phyloP scores from a whole-genome alignment of 495 filamentous ascomycete species.

The Penicillium psychrofluorescens region DNA sequence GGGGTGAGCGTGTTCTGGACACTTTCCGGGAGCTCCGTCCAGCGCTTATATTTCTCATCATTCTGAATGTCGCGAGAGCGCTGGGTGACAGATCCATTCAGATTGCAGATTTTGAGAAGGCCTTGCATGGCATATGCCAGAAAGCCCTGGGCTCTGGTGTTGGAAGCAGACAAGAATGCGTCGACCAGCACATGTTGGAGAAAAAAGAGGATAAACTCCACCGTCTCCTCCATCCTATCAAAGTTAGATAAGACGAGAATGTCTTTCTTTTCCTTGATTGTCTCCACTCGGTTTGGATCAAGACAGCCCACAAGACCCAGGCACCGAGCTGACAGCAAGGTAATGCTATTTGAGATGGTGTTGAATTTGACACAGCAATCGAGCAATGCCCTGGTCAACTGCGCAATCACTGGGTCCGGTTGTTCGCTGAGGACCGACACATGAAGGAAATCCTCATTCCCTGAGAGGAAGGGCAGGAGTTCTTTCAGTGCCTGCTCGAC shows the following conservation, averaged over 20 bases:
- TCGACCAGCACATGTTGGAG: slow-evolving; percentile 84
- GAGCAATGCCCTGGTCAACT: slow-evolving; percentile 67
- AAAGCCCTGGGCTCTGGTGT: slow-evolving; percentile 80
- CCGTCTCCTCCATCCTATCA: slow-evolving; percentile 65
- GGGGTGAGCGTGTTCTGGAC: slow-evolving; percentile 75
- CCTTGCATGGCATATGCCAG: slow-evolving; percentile 92
- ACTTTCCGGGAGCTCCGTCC: slow-evolving; percentile 65
- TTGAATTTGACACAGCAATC: slow-evolving; percentile 78
- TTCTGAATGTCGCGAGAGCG: slow-evolving; percentile 44
- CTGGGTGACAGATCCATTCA: slow-evolving; percentile 51
- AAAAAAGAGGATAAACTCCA: slow-evolving; percentile 78
- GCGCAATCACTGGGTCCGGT: slow-evolving; percentile 64
- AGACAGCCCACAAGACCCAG: slow-evolving; percentile 84
- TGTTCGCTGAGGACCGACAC: slow-evolving; percentile 77
- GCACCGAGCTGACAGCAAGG: slow-evolving; percentile 66
- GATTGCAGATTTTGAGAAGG: slow-evolving; percentile 66
- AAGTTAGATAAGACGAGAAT: slow-evolving; percentile 87
- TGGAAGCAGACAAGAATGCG: slow-evolving; percentile 80
- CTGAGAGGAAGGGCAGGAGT: slow-evolving; percentile 61
- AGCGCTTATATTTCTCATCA: slow-evolving; percentile 57
- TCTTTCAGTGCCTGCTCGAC: slow-evolving; percentile 73
- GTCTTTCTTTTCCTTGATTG: slow-evolving; percentile 63
- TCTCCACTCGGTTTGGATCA: slow-evolving; percentile 84
- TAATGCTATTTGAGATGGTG: slow-evolving; percentile 55
- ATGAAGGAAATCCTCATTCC: slow-evolving; percentile 75